These are phyloP conservation scores for Plenodomus lindquistii DNA, from an alignment of 2,329 filamentous ascomycete species.

Conservation along the genomic window DNA sequence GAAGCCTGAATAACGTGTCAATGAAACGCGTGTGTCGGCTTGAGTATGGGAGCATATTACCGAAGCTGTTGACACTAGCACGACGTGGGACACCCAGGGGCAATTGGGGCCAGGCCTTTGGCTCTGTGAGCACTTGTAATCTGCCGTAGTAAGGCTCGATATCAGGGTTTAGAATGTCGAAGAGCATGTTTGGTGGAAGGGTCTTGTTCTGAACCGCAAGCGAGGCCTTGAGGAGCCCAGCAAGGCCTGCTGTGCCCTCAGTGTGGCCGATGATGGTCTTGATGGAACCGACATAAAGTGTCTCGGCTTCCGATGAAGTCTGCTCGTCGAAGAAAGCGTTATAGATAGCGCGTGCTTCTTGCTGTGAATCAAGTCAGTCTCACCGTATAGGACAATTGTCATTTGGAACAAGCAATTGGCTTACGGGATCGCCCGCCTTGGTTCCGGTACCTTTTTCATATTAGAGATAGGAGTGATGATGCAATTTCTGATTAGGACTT, in stretches of 20 bases:
- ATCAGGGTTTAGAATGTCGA: conserved; percentile 37
- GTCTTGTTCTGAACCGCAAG: conserved; percentile 30
- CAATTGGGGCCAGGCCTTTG: neutral
- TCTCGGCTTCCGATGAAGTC: conserved; percentile 25
- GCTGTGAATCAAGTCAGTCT: too few species aligned
- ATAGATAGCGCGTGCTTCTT: too few species aligned
- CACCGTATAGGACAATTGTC: too few species aligned
- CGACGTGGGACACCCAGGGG: neutral
- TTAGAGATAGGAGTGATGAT: neutral
- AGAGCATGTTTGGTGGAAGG: conserved; percentile 42
- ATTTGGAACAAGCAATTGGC: neutral
- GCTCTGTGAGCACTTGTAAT: neutral
- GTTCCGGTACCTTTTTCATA: conserved; percentile 36
- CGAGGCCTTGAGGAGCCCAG: conserved; percentile 43
- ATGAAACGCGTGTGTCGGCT: neutral
- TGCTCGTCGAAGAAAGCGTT: conserved; percentile 25
- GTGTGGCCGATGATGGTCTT: conserved; percentile 50
- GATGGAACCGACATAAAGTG: conserved; percentile 25
- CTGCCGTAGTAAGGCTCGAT: neutral
- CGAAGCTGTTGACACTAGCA: neutral
- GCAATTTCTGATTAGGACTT: neutral
- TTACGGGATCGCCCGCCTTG: conserved; percentile 10
- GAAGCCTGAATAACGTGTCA: neutral
- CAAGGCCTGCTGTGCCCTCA: conserved; percentile 46
- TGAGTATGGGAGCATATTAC: too few species aligned